Conservation (phyloP, 2,329 filamentous ascomycete species). For the Penicillium sp. region DNA sequence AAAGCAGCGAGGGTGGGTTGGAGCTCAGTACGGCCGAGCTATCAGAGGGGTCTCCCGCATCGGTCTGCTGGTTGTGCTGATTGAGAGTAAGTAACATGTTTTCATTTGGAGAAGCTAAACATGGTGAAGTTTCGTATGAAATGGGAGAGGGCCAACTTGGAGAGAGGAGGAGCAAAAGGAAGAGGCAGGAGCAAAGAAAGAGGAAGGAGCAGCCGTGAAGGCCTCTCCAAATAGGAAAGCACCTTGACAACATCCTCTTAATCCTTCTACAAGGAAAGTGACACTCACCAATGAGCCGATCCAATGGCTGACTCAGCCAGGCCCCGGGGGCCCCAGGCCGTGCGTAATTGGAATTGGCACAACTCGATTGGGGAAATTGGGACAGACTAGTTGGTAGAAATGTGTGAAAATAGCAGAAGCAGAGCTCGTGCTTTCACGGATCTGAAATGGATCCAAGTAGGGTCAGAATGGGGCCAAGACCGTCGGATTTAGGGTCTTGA, state of each 20-base stretch:
- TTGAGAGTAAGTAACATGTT: constrained; percentile 56
- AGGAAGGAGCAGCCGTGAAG: not conserved
- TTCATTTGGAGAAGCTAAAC: not conserved
- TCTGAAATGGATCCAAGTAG: not conserved
- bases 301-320: constrained; percentile 5
- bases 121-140: not conserved
- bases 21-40: constrained; percentile 45
- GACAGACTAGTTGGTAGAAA: not conserved
- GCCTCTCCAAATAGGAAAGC: constrained; percentile 9
- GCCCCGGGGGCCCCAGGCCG: not conserved
- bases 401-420: not conserved
- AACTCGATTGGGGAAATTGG: not conserved
- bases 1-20: constrained; percentile 40
- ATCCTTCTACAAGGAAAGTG: not conserved
- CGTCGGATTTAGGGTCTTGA: not conserved
- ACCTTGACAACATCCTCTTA: not conserved
- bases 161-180: not conserved
- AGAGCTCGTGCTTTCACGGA: not conserved
- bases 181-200: not conserved
- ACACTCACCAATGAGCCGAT: not conserved
- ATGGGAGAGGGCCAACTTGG: not conserved
- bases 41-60: constrained; percentile 51
- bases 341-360: not conserved
- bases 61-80: constrained; percentile 50
- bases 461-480: not conserved